These are phyloP conservation scores for Entamoeba histolytica DNA, from an alignment of 208 protist species.

Conservation along the genomic window DNA sequence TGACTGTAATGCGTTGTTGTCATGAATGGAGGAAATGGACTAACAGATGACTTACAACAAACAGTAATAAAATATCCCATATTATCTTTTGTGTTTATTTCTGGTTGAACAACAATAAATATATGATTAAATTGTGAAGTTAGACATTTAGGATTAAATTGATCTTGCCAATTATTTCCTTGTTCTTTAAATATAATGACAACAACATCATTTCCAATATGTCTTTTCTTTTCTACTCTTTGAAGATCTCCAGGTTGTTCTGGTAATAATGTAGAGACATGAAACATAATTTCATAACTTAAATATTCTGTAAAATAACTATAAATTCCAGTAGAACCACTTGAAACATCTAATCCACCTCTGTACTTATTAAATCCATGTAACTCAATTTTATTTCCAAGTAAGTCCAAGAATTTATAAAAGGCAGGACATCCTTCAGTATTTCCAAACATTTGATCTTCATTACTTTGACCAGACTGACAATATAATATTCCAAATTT, in stretches of 20 bases:
- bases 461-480: background rate
- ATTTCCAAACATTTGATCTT: background rate
- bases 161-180: background rate
- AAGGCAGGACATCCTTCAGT: background rate
- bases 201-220: background rate
- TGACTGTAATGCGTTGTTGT: background rate
- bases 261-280: background rate
- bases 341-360: background rate
- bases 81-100: background rate
- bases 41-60: background rate
- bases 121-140: background rate
- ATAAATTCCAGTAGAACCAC: background rate
- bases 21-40: background rate
- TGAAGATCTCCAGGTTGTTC: background rate
- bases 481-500: constrained; percentile 3
- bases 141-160: background rate
- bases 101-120: background rate
- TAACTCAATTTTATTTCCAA: background rate
- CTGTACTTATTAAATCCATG: background rate
- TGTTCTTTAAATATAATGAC: background rate
- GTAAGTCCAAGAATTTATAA: background rate
- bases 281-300: constrained; percentile 2
- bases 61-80: background rate
- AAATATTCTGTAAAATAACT: background rate
- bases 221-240: background rate